phyloP scores from a whole-genome alignment of 2,329 filamentous ascomycete genomes.

The Dactylellina drechsleri region DNA sequence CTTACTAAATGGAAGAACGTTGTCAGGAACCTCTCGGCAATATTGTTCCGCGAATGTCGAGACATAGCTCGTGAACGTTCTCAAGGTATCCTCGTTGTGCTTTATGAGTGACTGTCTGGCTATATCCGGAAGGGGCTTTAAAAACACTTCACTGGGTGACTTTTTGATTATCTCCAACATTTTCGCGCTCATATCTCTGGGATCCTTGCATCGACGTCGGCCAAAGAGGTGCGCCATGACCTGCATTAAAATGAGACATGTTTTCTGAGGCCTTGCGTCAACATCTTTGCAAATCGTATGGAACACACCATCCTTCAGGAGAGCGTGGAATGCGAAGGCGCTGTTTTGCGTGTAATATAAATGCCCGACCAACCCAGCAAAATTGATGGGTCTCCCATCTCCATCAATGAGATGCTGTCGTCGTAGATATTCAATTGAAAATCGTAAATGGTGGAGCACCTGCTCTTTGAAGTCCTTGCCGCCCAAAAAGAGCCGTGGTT shows the following conservation, averaged over 20 bases:
- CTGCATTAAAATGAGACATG: conserved; percentile 72
- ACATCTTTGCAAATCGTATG: conserved; percentile 71
- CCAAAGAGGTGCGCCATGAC: conserved; percentile 77
- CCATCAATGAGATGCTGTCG: conserved; percentile 73
- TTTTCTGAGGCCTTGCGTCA: conserved; percentile 64
- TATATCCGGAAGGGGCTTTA: conserved; percentile 71
- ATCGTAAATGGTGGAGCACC: conserved; percentile 79
- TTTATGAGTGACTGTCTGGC: conserved; percentile 69
- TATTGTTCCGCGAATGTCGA: conserved; percentile 75
- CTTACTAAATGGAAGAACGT: conserved; percentile 69
- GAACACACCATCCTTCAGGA: conserved; percentile 78
- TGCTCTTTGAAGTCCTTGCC: conserved; percentile 74
- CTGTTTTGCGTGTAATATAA: conserved; percentile 81
- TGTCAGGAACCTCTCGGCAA: conserved; percentile 66
- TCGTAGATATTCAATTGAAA: conserved; percentile 82
- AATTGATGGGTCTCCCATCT: conserved; percentile 74
- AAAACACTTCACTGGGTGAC: conserved; percentile 71
- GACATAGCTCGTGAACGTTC: conserved; percentile 75
- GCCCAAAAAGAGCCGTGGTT: conserved; percentile 76
- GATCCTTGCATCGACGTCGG: conserved; percentile 61
- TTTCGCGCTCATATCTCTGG: conserved; percentile 62
- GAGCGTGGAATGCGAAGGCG: conserved; percentile 78
- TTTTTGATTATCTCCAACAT: conserved; percentile 66
- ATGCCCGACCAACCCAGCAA: conserved; percentile 75
- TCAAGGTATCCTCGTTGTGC: conserved; percentile 74